Evolutionary conservation across 768 basidiomycete genomes (phyloP), one percentile per base, ranked within the genome.

Genomic region (Lentinula guzmanii): DNA sequence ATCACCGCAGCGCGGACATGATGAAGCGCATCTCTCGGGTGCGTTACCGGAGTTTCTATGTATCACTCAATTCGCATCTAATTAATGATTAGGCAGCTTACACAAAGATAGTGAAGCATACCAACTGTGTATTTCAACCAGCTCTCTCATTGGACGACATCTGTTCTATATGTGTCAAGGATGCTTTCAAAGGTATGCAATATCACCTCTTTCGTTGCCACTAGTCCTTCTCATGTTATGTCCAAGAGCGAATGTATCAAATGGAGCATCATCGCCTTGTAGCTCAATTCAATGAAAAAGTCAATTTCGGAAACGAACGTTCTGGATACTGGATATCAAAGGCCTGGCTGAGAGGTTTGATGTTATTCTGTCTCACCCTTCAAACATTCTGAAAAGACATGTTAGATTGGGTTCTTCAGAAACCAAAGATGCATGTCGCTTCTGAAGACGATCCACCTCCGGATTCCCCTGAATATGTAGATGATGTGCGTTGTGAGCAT

Each of bases 401-500:
- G 28, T 53, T 64, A 94, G 93, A 91, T 70, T 95, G 93, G 93
- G 77, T 77, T 69, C 72, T 83, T 57, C 67, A 71, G 50, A 87
- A 81, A 66, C 93, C 93, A 24, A 90, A 83, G 71, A 91, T 94
- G 89, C 92, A 94, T 69, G 72, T 75, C 33, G 66, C 72, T 41
- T 76, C 74, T 42, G 69, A 82, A 67, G 72, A 69, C 28, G 93
- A 95, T 71, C 89, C 88, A 9, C 73, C 82, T 13, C 93, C 93
- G 4, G 85, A 87, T 67, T 76, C 82, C 31, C 69, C 70, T 5
- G 81, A 82, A 33, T 93, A 79, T 70, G 65, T 70, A 46, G 69
- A 71, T 39, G 82, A 94, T 68, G 86, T 93, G 53, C 68, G 74
- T 2, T 95, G 93, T 69, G 87, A 88, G 68, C 93, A 95, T 64